Conservation (phyloP, 2,329 filamentous ascomycete genomes). For the Penicillium decumbens region DNA sequence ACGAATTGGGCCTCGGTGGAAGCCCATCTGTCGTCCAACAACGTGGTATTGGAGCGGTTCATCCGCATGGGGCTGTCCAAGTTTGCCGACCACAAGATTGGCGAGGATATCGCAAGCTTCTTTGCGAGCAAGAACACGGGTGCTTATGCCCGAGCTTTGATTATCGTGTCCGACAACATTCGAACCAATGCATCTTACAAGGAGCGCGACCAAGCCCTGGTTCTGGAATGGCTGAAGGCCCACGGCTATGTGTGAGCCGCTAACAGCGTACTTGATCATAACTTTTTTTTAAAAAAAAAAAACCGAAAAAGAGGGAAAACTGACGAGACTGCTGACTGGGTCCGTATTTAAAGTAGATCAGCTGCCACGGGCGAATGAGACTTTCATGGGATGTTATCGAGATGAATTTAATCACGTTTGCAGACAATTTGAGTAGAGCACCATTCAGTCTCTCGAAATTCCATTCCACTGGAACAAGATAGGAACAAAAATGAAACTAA, state of each 20-base stretch:
- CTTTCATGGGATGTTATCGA: conserved; percentile 4
- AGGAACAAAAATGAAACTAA: too few species aligned
- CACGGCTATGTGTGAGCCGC: conserved; percentile 53
- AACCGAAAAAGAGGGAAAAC: neutral
- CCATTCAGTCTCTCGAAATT: neutral
- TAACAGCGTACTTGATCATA: neutral
- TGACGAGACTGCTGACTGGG: neutral
- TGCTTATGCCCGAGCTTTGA: conserved; percentile 79
- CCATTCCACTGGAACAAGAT: too few species aligned
- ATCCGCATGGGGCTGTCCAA: conserved; percentile 71
- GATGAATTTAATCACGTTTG: neutral
- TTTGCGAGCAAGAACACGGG: conserved; percentile 82
- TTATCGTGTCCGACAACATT: conserved; percentile 81
- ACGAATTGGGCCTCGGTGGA: conserved; percentile 72
- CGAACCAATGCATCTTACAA: conserved; percentile 77
- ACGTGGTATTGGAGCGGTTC: conserved; percentile 85
- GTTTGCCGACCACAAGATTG: conserved; percentile 65
- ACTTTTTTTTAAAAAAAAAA: neutral
- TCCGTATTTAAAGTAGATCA: conserved; percentile 4
- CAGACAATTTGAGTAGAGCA: neutral
- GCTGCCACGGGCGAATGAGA: conserved; percentile 7
- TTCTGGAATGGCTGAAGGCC: conserved; percentile 72
- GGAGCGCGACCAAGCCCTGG: conserved; percentile 64
- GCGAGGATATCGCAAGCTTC: conserved; percentile 75
- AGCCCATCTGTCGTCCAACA: conserved; percentile 69